phyloP scores from a whole-genome alignment of 345 rosid genomes.

The Physaria fendleri region DNA sequence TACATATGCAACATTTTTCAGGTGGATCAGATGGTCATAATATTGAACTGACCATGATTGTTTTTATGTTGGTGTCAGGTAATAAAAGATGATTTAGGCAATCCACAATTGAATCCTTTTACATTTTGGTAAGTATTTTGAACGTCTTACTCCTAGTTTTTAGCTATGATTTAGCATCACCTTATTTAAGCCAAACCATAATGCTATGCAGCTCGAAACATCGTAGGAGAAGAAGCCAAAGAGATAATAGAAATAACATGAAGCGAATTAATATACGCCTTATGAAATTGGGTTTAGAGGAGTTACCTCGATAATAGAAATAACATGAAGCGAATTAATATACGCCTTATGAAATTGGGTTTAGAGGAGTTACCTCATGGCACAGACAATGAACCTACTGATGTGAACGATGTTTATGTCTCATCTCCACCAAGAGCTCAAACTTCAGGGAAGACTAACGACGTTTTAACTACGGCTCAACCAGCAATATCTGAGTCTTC shows the following conservation, averaged over 20 bases:
- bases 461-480: constrained; percentile 29
- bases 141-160: constrained; percentile 5
- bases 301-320: constrained; percentile 21
- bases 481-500: constrained; percentile 18
- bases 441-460: constrained; percentile 31
- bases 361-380: constrained; percentile 35
- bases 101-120: constrained; percentile 37
- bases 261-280: constrained; percentile 42
- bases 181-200: constrained; percentile 5
- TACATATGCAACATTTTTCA: neutral
- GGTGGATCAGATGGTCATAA: neutral
- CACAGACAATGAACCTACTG: constrained; percentile 24
- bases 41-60: neutral
- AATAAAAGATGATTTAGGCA: constrained; percentile 41
- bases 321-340: constrained; percentile 32
- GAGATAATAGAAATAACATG: constrained; percentile 18
- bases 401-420: constrained; percentile 40
- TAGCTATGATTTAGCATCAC: neutral
- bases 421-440: constrained; percentile 27
- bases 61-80: constrained; percentile 36
- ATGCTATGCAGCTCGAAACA: constrained; percentile 53
- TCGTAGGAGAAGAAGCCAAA: constrained; percentile 30
- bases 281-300: constrained; percentile 49
- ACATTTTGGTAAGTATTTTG: constrained; percentile 49
- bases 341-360: constrained; percentile 52